These are phyloP conservation scores for Diaporthe vaccinii DNA, from an alignment of 2,329 filamentous ascomycete genomes.

Conservation along the genomic window DNA sequence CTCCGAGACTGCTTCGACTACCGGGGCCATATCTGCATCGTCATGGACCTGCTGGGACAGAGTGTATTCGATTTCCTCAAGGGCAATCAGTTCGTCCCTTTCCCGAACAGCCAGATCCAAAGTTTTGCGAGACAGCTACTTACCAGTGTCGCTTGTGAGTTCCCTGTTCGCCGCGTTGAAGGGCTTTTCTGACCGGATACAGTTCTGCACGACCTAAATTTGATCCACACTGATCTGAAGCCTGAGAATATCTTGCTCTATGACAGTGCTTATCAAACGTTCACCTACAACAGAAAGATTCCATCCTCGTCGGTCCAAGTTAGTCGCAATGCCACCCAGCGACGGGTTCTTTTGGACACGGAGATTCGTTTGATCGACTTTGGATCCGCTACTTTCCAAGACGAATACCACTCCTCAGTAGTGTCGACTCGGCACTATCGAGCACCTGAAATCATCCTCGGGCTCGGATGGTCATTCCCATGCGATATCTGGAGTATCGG, in stretches of 20 bases:
- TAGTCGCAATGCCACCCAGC: constrained; percentile 72
- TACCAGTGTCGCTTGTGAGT: constrained; percentile 97
- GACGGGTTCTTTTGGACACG: constrained; percentile 75
- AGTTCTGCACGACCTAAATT: constrained; percentile 96
- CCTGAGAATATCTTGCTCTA: constrained; percentile 79
- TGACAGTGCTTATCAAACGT: constrained; percentile 75
- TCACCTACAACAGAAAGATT: constrained; percentile 78
- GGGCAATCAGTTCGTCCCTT: constrained; percentile 93
- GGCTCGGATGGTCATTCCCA: constrained; percentile 78
- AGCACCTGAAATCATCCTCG: constrained; percentile 78
- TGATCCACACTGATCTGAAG: constrained; percentile 90
- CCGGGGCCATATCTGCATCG: constrained; percentile 93
- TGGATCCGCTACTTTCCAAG: constrained; percentile 79
- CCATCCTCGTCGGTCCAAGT: constrained; percentile 75
- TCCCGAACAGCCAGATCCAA: constrained; percentile 98
- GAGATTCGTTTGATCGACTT: constrained; percentile 81
- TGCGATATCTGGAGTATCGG: constrained; percentile 83
- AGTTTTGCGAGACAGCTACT: constrained; percentile 95
- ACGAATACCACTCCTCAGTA: constrained; percentile 80
- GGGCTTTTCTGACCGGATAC: constrained; percentile 44
- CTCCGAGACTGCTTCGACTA: constrained; percentile 97
- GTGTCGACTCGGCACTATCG: constrained; percentile 79
- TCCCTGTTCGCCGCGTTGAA: background rate
- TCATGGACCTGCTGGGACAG: constrained; percentile 84
- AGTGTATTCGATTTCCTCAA: constrained; percentile 99